Evolutionary conservation across 2,329 filamentous ascomycete species (phyloP), one percentile per base, ranked within the genome.

Genomic region (Trichophyton simii): DNA sequence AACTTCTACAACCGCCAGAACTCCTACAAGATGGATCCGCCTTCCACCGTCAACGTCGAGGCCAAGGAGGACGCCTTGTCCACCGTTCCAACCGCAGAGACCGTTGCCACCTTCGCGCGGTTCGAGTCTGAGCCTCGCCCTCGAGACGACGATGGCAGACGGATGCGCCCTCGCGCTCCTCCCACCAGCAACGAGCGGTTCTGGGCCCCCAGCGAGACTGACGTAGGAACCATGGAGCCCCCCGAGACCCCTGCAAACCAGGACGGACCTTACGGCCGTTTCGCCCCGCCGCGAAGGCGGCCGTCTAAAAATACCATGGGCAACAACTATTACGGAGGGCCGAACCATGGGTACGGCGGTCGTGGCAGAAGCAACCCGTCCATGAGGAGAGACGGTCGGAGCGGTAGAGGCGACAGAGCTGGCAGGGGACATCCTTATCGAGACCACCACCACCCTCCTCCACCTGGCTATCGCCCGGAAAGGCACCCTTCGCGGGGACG

Each of bases 1-100:
- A 94, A 91, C 70, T 96, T 87, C 72, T 96, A 95, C 75, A 87
- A 86, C 68, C 82, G 86, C 63, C 75, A 81, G 67, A 71, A 74
- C 66, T 73, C 73, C 64, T 68, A 62, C 65, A 71, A 77, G 66
- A 78, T 80, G 3, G 80, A 83, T 63, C 80, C 79, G 46, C 80
- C 81, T 36, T 78, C 80, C 2, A 71, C 41, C 41, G 13, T 83
- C 61, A 76, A 74, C 57, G 71, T 72, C 2, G 78, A 79, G 64
- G 82, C 85, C 6, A 83, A 83, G 38, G 58, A 20, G 36, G 13
- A n/a, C 18, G 11, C 22, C 11, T 58, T 18, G 11, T 6, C 50
- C 11, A 75, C 85, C 5, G 18, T 50, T n/a, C 80, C 83, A 38
- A 80, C 75, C 3, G 76, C 79, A 7, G 75, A 79, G 58, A 78